Percentiles rank a stretch among this genome's conserved stretches.
phyloP scores from a whole-genome alignment of 129 eudicot species.

The Solidago caesia region DNA sequence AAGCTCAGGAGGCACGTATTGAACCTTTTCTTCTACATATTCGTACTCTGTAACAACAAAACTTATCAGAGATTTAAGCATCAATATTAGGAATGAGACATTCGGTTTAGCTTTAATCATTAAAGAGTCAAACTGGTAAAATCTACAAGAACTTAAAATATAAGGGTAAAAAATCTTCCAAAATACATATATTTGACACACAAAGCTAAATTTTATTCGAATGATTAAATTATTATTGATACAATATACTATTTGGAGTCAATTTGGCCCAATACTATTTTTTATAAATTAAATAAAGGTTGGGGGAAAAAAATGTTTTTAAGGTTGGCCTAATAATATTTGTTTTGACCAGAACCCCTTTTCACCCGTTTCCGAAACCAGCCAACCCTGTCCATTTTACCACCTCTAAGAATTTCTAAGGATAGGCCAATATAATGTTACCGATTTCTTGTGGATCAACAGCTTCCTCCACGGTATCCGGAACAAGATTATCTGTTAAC shows the following conservation, averaged over 20 bases:
- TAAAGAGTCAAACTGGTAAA: background rate
- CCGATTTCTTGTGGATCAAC: slow-evolving; percentile 43
- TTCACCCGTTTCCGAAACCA: background rate
- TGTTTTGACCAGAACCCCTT: background rate
- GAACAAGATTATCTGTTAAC: slow-evolving; percentile 77
- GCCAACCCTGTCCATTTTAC: background rate
- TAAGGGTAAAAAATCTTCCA: background rate
- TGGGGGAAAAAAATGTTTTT: background rate
- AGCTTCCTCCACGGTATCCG: slow-evolving; percentile 66
- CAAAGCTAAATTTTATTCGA: too few relatives aligned
- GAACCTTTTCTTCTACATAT: slow-evolving; percentile 41
- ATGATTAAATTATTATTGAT: too few relatives aligned
- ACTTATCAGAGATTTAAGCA: background rate
- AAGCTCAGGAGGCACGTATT: slow-evolving; percentile 58
- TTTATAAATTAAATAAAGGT: too few relatives aligned
- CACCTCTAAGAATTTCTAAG: background rate
- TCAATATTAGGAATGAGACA: background rate
- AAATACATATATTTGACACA: background rate
- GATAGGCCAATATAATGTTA: slow-evolving; percentile 25
- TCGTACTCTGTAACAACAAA: slow-evolving; percentile 38
- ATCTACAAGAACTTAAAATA: background rate
- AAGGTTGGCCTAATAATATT: background rate
- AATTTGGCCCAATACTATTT: too few relatives aligned
- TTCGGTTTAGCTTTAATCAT: background rate
- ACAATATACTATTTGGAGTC: too few relatives aligned